Evolutionary conservation across 495 filamentous ascomycete species (phyloP).

Genomic region (Corynascus novoguineensis): DNA sequence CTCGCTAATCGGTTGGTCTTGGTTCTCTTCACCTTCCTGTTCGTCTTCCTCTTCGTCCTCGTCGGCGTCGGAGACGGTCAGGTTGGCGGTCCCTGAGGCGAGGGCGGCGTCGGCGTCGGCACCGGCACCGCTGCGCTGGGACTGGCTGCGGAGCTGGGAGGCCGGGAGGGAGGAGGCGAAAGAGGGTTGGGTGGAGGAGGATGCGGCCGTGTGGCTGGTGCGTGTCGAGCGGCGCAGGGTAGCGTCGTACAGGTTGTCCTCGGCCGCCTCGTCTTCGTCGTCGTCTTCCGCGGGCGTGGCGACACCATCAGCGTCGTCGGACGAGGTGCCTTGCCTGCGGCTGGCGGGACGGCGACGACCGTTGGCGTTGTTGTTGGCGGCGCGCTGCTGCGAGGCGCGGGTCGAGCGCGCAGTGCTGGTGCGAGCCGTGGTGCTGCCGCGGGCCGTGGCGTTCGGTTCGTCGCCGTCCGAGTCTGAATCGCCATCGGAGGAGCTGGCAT

Average conservation of each 20-base stretch:
- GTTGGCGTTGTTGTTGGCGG: slow-evolving; percentile 20
- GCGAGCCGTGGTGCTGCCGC: slow-evolving; percentile 15
- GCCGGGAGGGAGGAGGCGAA: slow-evolving; percentile 45
- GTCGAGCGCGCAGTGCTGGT: slow-evolving; percentile 26
- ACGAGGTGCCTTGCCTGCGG: slow-evolving; percentile 13
- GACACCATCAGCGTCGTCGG: slow-evolving; percentile 9
- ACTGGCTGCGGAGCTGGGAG: slow-evolving; percentile 39
- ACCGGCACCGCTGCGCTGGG: slow-evolving; percentile 22
- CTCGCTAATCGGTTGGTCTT: slow-evolving; percentile 48
- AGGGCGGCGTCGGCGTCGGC: slow-evolving; percentile 36
- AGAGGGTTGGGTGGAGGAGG: slow-evolving; percentile 38
- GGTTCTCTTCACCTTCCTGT: slow-evolving; percentile 23
- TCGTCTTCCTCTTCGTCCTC: slow-evolving; percentile 22
- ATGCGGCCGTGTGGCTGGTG: slow-evolving; percentile 9
- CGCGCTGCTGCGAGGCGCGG: slow-evolving; percentile 24
- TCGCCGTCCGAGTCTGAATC: slow-evolving; percentile 33
- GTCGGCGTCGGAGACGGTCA: slow-evolving; percentile 29
- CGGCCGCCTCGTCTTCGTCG: slow-evolving; percentile 22
- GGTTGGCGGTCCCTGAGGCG: slow-evolving; percentile 31
- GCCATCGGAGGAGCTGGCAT: slow-evolving; percentile 24
- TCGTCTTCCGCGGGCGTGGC: slow-evolving; percentile 16
- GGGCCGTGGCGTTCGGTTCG: slow-evolving; percentile 31
- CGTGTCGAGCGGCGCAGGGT: slow-evolving; percentile 37
- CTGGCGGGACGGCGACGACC: slow-evolving; percentile 20
- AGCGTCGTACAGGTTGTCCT: slow-evolving; percentile 37